Conservation (phyloP, 2,329 filamentous ascomycete genomes). For the Berkeleyomyces rouxiae region DNA sequence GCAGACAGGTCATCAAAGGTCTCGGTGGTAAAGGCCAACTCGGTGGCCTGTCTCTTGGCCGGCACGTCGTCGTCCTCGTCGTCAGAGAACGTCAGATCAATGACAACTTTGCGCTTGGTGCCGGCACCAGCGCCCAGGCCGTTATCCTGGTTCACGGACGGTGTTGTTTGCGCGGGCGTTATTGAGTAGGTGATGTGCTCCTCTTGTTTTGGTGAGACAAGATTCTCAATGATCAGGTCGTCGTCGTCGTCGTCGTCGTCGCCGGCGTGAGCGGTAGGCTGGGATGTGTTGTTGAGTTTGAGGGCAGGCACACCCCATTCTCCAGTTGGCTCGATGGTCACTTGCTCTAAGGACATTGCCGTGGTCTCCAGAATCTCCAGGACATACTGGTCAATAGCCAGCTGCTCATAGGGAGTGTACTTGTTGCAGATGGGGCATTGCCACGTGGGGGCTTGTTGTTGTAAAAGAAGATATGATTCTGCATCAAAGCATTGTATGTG, state of each 20-base stretch:
- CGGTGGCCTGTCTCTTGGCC: constrained; percentile 28
- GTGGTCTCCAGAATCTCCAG: constrained; percentile 71
- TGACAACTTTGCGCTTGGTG: constrained; percentile 36
- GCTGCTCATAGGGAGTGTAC: constrained; percentile 56
- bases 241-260: constrained; percentile 28
- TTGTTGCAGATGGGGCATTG: constrained; percentile 90
- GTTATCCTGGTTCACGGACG: neutral
- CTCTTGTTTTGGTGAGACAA: neutral
- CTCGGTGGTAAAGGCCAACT: too few relatives aligned
- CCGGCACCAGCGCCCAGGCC: constrained; percentile 20
- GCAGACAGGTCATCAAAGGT: neutral
- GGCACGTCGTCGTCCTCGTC: constrained; percentile 35
- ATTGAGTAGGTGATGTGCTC: neutral
- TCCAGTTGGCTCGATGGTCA: constrained; percentile 78
- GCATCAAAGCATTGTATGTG: constrained; percentile 95
- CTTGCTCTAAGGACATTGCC: constrained; percentile 55
- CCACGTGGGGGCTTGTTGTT: constrained; percentile 95
- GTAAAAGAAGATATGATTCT: constrained; percentile 76
- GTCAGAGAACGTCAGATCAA: constrained; percentile 42
- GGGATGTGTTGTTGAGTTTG: neutral
- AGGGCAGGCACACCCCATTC: constrained; percentile 39
- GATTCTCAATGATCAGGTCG: constrained; percentile 22
- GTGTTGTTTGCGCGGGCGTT: neutral
- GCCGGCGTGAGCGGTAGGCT: neutral
- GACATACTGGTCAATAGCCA: constrained; percentile 82